Percentiles rank a stretch among this genome's conserved stretches.
These are phyloP conservation scores for Ophiostoma montium DNA, from an alignment of 2,329 filamentous ascomycete species.

Conservation along the genomic window DNA sequence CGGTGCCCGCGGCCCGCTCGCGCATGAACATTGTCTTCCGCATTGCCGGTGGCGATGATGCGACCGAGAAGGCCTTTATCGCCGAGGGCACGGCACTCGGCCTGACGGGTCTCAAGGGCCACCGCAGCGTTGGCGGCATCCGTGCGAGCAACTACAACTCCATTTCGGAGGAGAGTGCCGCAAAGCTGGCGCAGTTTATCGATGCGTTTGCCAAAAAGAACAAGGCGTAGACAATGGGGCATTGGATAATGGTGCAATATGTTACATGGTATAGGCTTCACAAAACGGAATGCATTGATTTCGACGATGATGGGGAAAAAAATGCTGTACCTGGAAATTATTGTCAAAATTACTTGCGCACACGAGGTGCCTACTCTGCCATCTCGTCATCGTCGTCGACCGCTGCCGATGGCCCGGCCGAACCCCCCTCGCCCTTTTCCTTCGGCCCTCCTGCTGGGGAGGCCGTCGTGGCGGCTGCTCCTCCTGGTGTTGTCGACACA, in stretches of 20 bases:
- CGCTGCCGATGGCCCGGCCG: too few relatives aligned
- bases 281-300: too few relatives aligned
- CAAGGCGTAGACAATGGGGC: background rate
- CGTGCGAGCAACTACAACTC: slow-evolving; percentile 84
- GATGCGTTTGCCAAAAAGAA: slow-evolving; percentile 30
- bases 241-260: background rate
- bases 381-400: slow-evolving; percentile 6
- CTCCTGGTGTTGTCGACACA: background rate
- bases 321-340: too few relatives aligned
- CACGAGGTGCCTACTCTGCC: slow-evolving; percentile 1
- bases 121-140: slow-evolving; percentile 76
- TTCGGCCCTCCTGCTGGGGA: too few relatives aligned
- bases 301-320: too few relatives aligned
- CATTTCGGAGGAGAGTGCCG: slow-evolving; percentile 50
- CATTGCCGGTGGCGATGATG: slow-evolving; percentile 48
- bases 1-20: slow-evolving; percentile 60
- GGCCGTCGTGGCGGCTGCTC: background rate
- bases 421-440: background rate
- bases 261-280: too few relatives aligned
- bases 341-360: too few relatives aligned
- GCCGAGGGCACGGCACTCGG: slow-evolving; percentile 53
- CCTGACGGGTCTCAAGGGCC: slow-evolving; percentile 73
- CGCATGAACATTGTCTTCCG: slow-evolving; percentile 95
- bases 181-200: slow-evolving; percentile 55
- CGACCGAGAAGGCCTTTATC: slow-evolving; percentile 64